Evolutionary conservation across 2,329 filamentous ascomycete species (phyloP).

Genomic region (Aspergillus nomiae): DNA sequence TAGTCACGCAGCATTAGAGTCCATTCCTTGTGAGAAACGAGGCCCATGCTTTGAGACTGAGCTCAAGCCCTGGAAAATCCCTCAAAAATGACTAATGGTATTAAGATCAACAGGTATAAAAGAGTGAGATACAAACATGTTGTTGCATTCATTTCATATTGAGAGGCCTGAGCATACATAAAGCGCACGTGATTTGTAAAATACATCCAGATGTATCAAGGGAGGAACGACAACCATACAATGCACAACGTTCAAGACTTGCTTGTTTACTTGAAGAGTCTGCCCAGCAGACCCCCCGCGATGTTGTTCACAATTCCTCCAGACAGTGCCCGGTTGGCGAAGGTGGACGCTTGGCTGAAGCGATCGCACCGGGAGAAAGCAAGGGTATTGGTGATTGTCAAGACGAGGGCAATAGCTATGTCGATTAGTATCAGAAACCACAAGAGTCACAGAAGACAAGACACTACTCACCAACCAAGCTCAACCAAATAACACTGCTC

Average conservation of each 20-base stretch:
- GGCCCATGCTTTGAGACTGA: background rate
- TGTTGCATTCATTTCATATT: background rate
- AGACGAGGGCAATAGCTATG: constrained; percentile 50
- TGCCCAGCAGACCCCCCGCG: constrained; percentile 57
- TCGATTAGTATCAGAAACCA: background rate
- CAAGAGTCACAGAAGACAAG: background rate
- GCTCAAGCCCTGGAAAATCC: background rate
- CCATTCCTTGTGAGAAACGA: too few relatives aligned
- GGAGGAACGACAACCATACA: background rate
- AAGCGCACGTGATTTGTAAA: background rate
- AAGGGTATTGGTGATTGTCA: constrained; percentile 55
- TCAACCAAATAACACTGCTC: constrained; percentile 53
- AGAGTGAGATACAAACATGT: background rate
- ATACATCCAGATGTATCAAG: constrained; percentile 1
- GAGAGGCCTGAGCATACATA: background rate
- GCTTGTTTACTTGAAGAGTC: constrained; percentile 50
- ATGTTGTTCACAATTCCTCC: constrained; percentile 58
- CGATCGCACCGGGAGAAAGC: constrained; percentile 55
- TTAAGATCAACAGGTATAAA: background rate
- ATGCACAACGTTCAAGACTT: background rate
- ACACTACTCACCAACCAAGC: constrained; percentile 49
- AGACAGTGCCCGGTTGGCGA: constrained; percentile 57
- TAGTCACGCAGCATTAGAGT: too few relatives aligned
- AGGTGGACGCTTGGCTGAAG: constrained; percentile 60
- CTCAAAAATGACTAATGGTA: background rate